Evolutionary conservation across 192 early-diverging fungal species (phyloP).

Genomic region (Phycomyces nitens): DNA sequence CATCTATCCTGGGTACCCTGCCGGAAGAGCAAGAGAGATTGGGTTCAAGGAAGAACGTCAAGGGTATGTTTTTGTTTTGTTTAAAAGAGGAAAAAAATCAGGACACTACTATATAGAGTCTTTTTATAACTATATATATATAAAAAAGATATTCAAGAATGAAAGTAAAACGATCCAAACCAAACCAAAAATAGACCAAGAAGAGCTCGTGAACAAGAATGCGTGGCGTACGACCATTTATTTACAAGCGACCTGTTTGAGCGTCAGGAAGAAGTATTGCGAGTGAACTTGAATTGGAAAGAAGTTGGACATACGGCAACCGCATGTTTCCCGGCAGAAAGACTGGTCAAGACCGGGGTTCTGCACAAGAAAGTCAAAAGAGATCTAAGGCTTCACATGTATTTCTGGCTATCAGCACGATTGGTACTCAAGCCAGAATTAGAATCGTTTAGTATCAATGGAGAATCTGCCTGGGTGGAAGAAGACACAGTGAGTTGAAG

Average conservation of each 20-base stretch:
- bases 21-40: conserved; percentile 12
- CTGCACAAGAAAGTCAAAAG: not conserved
- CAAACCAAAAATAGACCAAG: no score
- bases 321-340: conserved; percentile 1
- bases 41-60: not conserved
- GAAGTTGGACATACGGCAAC: no score
- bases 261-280: no score
- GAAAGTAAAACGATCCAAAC: no score
- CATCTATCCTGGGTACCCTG: conserved; percentile 14
- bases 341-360: not conserved
- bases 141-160: no score
- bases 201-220: no score
- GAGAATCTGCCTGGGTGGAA: not conserved
- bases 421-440: conserved; percentile 4
- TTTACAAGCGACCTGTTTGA: no score
- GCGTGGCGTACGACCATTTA: no score
- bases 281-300: no score
- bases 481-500: not conserved
- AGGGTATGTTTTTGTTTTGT: not conserved
- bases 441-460: not conserved
- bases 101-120: no score
- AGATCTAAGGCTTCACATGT: conserved; percentile 7
- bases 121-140: not conserved
- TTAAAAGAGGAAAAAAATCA: conserved; percentile 7
- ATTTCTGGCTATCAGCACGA: conserved; percentile 11